Evolutionary conservation across 192 early-diverging fungal species (phyloP), one percentile per base, ranked within the genome.

Genomic region (Umbelopsis sp.): DNA sequence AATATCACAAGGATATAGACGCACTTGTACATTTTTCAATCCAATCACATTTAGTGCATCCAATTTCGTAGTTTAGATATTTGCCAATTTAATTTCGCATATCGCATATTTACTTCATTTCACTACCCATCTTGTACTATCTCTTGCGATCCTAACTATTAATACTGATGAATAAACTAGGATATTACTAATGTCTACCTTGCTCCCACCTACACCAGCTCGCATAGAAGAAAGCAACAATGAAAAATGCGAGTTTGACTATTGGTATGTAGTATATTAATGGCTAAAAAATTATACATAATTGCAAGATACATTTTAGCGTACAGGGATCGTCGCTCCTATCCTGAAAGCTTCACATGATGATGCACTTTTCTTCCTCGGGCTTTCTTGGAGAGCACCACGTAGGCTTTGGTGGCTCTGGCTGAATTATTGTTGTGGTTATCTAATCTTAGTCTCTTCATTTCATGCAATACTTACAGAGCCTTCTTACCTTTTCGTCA

Each of bases 351-450:
- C 8, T 34, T 62, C 12, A 62, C 56, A 62, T 62, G 16, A 62
- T 36, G 31, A 62, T 34, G 29, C 56, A 62, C 56, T 62, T 62
- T 17, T 62, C 56, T 62, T 34, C 56, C 1, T 26, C 56, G 17
- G 56, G 56, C 5, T 62, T 26, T 26, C 56, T 29, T 14, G 56
- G 56, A 34, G 56, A 62, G 17, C 56, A 62, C 56, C 56, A 62
- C 16, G 56, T 32, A 12, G 56, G 56, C 20, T 62, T 36, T 5
- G 56, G 56, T 16, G 56, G 56, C 5, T 32, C 26, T 2, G 56
- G 56, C 31, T 62, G 38, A 41, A 1, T 11, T 11, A 32, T 16
- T 26, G 11, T 16, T 31, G 11, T 26, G 17, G 4, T 34, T 2
- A 62, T n/a, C 14, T 11, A 10, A 9, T 59, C 14, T 62, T 62